Percentiles rank a stretch among this genome's conserved stretches.
These are phyloP conservation scores for Clarireedia hainanense DNA, from an alignment of 2,329 filamentous ascomycete genomes.

Conservation along the genomic window DNA sequence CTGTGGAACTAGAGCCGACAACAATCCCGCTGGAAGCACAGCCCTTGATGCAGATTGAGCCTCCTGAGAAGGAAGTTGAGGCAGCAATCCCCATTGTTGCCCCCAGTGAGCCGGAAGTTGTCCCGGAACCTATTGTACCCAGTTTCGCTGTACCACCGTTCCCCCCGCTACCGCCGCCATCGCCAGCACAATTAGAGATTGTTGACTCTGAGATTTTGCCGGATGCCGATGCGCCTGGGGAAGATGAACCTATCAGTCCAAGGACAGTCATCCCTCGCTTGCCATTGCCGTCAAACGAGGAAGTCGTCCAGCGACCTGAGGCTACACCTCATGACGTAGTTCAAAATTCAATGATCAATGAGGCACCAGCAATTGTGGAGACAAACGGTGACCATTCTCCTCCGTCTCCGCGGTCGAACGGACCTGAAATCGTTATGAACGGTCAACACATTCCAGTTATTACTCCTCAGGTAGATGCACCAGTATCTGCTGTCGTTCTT, in stretches of 20 bases:
- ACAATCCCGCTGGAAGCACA: too few species aligned
- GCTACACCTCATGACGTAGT: background rate
- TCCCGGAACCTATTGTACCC: too few species aligned
- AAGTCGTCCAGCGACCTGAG: background rate
- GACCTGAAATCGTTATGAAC: background rate
- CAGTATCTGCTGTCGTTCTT: background rate
- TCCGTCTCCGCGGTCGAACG: background rate
- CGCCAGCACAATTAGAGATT: background rate
- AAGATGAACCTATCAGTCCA: slow-evolving; percentile 2
- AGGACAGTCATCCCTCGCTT: background rate
- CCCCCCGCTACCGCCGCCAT: background rate
- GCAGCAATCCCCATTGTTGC: background rate
- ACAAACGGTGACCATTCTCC: background rate
- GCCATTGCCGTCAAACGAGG: background rate
- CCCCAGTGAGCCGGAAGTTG: too few species aligned
- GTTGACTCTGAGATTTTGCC: slow-evolving; percentile 1
- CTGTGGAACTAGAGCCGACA: too few species aligned
- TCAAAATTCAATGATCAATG: background rate
- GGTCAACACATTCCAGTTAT: background rate
- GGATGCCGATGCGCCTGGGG: slow-evolving; percentile 1
- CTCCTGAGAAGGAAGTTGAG: background rate
- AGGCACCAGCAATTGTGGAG: background rate
- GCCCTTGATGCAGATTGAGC: too few species aligned
- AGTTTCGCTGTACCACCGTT: background rate
- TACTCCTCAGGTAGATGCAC: background rate